Evolutionary conservation across 495 filamentous ascomycete genomes (phyloP), one percentile per base, ranked within the genome.

Genomic region (Apiosordaria backusii): DNA sequence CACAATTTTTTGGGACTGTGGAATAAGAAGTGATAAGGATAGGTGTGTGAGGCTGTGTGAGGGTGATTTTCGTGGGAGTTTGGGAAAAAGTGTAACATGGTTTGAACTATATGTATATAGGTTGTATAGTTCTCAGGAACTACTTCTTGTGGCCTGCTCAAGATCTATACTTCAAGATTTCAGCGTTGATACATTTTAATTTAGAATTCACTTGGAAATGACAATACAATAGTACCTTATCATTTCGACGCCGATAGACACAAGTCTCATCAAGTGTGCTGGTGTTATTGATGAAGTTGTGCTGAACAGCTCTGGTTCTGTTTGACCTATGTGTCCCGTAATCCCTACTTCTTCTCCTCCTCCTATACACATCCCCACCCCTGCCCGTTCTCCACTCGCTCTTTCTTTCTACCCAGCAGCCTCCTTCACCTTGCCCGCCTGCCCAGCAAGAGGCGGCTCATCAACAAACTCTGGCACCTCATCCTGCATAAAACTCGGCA

Each of bases 401-500:
- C 35, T 45, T 45, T 13, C 16, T 45, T 13, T 16, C 54, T 71
- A 78, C 35, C 88, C 85, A 29, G 90, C 90, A 19, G 82, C 88
- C 79, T 96, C 92, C 82, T 94, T 94, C 27, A 95, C 85, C 81
- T 95, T 92, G 19, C 79, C 80, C 2, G 71, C 74, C 13, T 45
- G 35, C 35, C 35, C 35, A 26, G 83, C 76, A 77, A 88, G 83
- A 1, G 89, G 89, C 24, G 89, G 83, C 78, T 91, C 88, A 79
- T 93, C 94, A 68, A 99, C 89, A 78, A 98, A 99, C 57, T 91
- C 87, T 26, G 95, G 95, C 27, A 79, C 76, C 73, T 81, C 93
- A 72, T 96, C 93, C 74, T 91, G 84, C 83, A 99, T 84, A 79
- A 95, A 98, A 67, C 89, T 89, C 9, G 96, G 96, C 68, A 94